phyloP scores from a whole-genome alignment of 208 protist genomes.

The Chromosphaera perkinsii region DNA sequence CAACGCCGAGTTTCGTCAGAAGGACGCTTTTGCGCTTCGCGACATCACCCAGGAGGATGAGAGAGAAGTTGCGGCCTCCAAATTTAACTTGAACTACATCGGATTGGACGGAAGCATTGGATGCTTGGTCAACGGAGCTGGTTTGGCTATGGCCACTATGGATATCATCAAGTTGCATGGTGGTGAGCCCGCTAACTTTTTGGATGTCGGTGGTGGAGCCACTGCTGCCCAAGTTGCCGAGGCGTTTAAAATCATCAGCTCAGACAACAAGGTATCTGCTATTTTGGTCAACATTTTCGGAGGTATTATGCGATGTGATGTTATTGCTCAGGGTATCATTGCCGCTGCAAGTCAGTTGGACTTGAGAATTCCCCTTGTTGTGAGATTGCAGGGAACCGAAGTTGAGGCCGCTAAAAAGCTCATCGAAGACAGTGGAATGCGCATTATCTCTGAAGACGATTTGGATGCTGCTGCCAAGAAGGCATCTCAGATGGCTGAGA shows the following conservation, averaged over 20 bases:
- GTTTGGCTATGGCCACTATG: slow-evolving; percentile 99
- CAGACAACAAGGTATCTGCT: slow-evolving; percentile 58
- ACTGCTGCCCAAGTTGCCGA: slow-evolving; percentile 76
- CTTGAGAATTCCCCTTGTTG: slow-evolving; percentile 19
- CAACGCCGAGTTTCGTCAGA: slow-evolving; percentile 93
- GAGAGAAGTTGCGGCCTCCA: slow-evolving; percentile 71
- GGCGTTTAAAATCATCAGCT: slow-evolving; percentile 93
- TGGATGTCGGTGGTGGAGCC: slow-evolving; percentile 90
- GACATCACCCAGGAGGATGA: slow-evolving; percentile 83
- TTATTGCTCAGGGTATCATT: slow-evolving; percentile 93
- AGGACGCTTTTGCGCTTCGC: slow-evolving; percentile 83
- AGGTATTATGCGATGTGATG: slow-evolving; percentile 97
- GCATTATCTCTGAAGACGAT: slow-evolving; percentile 28
- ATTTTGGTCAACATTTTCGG: slow-evolving; percentile 99
- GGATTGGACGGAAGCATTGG: slow-evolving; percentile 96
- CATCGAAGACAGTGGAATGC: slow-evolving; percentile 27
- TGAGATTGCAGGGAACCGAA: slow-evolving; percentile 36
- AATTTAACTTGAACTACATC: slow-evolving; percentile 98
- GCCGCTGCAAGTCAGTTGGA: slow-evolving; percentile 13
- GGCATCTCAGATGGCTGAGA: slow-evolving; percentile 15
- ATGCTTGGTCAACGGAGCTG: slow-evolving; percentile 93
- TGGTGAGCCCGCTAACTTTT: slow-evolving; percentile 97
- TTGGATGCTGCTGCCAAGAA: slow-evolving; percentile 32
- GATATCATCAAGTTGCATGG: slow-evolving; percentile 96
- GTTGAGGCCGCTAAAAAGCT: slow-evolving; percentile 29